Base-by-base conservation (phyloP, 768 basidiomycete species). In the Termitomyces eurrhizus region DNA sequence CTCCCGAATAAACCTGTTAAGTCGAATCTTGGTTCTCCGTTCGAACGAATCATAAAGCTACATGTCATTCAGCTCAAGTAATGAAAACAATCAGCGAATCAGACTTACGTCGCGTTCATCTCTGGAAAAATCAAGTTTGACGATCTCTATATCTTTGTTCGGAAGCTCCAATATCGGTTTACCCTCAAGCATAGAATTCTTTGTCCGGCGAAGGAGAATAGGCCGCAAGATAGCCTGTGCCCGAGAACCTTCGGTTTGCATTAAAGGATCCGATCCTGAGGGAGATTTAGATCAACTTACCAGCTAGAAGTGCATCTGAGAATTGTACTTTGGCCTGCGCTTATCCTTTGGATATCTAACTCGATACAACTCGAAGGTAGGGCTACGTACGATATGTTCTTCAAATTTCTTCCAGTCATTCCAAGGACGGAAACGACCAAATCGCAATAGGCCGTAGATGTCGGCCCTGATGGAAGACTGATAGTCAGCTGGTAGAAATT, bases 351-450 rank as follows among this genome's bases (percentile, higher is more conserved):
- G 1, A 56, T 63, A 42, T 51, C 29, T 58, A 37, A n/a, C 14
- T 7, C 55, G 14, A 12, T 24, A 56, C 14, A 24, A 21, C 2
- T 7, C 14, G 1, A 53, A 35, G 42, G 49, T 24, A 51, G 9
- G 8, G 12, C n/a, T 6, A 71, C 78, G 56, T 63, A 85, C 86
- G 21, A 88, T 74, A 64, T 83, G 76, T 3, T 71, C 72, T 58
- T 87, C 81, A 73, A 91, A 94, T 46, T 78, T 73, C 11, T 76
- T 68, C 88, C 90, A 93, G 60, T 90, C 86, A 63, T 87, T 87
- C 80, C 80, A 92, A 0, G 88, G 88, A 7, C 82, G 73, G 68
- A 88, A 88, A 21, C 78, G 80, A 3, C 87, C 86, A 66, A 88
- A 90, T 3, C 89, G 83, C 37, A 91, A 73, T 32, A 88, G 78